phyloP scores from a whole-genome alignment of 345 rosid species.

The Hypericum perforatum region DNA sequence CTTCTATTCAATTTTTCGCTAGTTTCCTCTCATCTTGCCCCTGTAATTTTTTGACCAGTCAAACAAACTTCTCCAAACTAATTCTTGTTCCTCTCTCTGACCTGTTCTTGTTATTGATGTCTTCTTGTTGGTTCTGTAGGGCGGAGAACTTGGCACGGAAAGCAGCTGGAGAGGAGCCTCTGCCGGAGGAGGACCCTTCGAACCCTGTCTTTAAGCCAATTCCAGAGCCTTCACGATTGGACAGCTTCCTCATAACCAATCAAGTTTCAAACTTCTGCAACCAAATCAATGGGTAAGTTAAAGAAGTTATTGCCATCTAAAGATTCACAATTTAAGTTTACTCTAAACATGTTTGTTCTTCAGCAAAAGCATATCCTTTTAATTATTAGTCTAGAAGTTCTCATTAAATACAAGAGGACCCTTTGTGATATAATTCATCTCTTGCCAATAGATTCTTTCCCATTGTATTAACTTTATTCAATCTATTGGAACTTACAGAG shows the following conservation, averaged over 20 bases:
- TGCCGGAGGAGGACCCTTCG: conserved; percentile 94
- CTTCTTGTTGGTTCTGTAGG: conserved; percentile 36
- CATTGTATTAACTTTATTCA: neutral
- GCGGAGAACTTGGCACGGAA: conserved; percentile 80
- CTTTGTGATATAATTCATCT: neutral
- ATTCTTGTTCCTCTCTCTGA: neutral
- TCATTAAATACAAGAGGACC: too few relatives aligned
- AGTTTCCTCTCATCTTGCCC: too few relatives aligned
- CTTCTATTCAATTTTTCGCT: too few relatives aligned
- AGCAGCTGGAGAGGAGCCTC: conserved; percentile 83
- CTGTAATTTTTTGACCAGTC: neutral
- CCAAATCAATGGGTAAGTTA: conserved; percentile 88
- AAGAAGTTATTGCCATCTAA: too few relatives aligned
- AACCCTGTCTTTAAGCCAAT: conserved; percentile 87
- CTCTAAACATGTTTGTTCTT: too few relatives aligned
- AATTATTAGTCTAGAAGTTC: too few relatives aligned
- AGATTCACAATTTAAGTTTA: too few relatives aligned
- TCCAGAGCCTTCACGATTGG: conserved; percentile 90
- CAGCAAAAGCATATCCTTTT: too few relatives aligned
- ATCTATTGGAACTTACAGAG: conserved; percentile 39
- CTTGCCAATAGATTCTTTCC: neutral
- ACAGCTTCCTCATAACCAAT: conserved; percentile 89
- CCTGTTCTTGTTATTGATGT: too few relatives aligned
- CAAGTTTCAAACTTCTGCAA: conserved; percentile 87
- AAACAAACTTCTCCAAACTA: neutral